Percentiles rank a stretch among this genome's conserved stretches.
Conservation (phyloP, 1,139 yeast species). For the Geotrichum carabidarum region DNA sequence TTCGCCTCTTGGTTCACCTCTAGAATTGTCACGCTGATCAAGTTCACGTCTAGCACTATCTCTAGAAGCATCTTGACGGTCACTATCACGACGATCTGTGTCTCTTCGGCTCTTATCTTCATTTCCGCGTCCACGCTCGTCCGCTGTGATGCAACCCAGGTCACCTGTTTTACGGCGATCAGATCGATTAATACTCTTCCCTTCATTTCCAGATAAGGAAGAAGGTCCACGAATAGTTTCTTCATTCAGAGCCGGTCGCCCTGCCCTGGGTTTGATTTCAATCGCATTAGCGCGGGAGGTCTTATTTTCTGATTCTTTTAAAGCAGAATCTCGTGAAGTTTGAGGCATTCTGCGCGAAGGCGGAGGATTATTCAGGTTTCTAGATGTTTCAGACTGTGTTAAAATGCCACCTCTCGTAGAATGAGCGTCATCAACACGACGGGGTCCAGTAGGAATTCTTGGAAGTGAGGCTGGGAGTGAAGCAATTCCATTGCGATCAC, state of each 20-base stretch:
- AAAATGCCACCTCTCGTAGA: conserved; percentile 6
- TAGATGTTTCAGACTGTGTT: conserved; percentile 4
- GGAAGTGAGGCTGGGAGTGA: conserved; percentile 25
- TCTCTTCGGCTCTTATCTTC: not conserved
- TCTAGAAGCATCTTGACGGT: not conserved
- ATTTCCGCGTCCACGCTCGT: conserved; percentile 6
- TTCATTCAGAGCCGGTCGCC: conserved; percentile 7
- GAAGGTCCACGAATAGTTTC: not conserved
- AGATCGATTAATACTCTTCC: not conserved
- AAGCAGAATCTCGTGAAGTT: not conserved
- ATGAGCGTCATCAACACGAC: conserved; percentile 15
- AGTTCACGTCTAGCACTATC: not conserved
- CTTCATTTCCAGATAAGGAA: not conserved
- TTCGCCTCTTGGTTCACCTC: not conserved
- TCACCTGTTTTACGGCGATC: not conserved
- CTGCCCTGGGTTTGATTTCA: conserved; percentile 17
- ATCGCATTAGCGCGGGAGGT: conserved; percentile 19
- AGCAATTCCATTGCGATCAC: conserved; percentile 2
- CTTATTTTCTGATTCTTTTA: conserved; percentile 2
- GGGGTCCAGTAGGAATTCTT: conserved; percentile 25
- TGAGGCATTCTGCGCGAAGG: conserved; percentile 1
- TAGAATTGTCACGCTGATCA: not conserved
- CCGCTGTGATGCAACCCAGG: not conserved
- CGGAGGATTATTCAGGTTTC: not conserved
- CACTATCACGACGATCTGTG: not conserved